Base-by-base conservation (phyloP, 495 filamentous ascomycete genomes). In the Aspergillus asperescens region DNA sequence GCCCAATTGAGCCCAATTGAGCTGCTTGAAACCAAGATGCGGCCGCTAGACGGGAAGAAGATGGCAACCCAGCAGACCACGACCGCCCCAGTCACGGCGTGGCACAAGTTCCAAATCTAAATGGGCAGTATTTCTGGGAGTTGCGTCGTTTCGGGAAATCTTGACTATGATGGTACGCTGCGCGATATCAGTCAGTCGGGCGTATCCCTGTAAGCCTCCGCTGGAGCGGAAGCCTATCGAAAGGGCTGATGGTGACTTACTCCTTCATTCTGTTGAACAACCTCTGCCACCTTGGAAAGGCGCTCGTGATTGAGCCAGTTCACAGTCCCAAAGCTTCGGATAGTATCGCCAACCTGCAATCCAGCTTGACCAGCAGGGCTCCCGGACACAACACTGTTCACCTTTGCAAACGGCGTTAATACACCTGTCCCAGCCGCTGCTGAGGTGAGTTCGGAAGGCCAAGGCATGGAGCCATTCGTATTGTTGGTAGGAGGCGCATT, bases 361-460 rank as follows among this genome's bases (percentile, higher is more conserved):
- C 94, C 94, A 10, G 94, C 91, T 43, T 80, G 68, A 22, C 85
- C 84, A 19, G 94, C 94, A 19, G 94, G 94, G 61, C 91, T 95
- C 18, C 77, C 78, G 6, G 77, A 61, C 22, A 82, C 84, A 18
- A 99, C 87, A 32, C 78, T 86, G 57, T 95, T 96, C 53, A 99
- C 86, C 62, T 80, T 93, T 16, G 94, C 94, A 64, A 99, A 99
- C 1, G 90, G 83, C 37, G 77, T 77, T 34, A 77, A 77, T 34
- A 86, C 85, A 22, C 84, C 54, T 3, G 67, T 63, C 47, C 67
- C 70, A 10, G 74, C 64, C 51, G 61, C 58, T 25, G 61, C 37
- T 25, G 20, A 42, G 42, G 27, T 48, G 35, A 20, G 56, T 13
- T 48, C 52, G 24, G 55, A 32, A 19, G 68, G 49, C 31, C 49